Evolutionary conservation across 441 rosid genomes (phyloP).

Genomic region (Populus hybrid): DNA sequence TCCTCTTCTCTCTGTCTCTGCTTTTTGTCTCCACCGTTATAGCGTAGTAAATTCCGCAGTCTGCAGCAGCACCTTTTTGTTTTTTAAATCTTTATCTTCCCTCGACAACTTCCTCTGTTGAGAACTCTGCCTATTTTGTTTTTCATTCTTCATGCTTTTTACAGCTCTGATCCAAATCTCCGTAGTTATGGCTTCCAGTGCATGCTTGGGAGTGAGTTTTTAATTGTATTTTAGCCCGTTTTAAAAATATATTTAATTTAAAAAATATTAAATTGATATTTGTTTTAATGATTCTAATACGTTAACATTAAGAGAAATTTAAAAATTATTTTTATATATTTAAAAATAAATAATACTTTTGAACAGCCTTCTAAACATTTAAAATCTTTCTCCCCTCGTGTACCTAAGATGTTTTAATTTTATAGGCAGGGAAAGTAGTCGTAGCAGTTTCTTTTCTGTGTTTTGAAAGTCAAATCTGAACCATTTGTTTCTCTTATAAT

Average conservation of each 20-base stretch:
- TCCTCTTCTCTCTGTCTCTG: conserved; percentile 21
- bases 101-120: conserved; percentile 12
- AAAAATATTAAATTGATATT: no score
- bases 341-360: no score
- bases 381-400: not conserved
- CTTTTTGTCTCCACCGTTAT: conserved; percentile 23
- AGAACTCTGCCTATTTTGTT: not conserved
- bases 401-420: no score
- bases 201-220: no score
- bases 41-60: conserved; percentile 15
- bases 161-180: conserved; percentile 16
- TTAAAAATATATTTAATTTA: no score
- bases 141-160: not conserved
- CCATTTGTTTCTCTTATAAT: conserved; percentile 18
- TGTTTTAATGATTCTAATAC: no score
- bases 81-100: conserved; percentile 7
- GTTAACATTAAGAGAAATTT: no score
- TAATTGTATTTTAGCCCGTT: no score
- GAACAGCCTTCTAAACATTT: no score
- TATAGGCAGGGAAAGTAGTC: not conserved
- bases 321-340: no score
- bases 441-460: not conserved
- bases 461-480: conserved; percentile 27
- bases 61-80: conserved; percentile 1
- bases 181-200: conserved; percentile 28